Evolutionary conservation across 768 basidiomycete genomes (phyloP).

Genomic region (Trametes maxima): DNA sequence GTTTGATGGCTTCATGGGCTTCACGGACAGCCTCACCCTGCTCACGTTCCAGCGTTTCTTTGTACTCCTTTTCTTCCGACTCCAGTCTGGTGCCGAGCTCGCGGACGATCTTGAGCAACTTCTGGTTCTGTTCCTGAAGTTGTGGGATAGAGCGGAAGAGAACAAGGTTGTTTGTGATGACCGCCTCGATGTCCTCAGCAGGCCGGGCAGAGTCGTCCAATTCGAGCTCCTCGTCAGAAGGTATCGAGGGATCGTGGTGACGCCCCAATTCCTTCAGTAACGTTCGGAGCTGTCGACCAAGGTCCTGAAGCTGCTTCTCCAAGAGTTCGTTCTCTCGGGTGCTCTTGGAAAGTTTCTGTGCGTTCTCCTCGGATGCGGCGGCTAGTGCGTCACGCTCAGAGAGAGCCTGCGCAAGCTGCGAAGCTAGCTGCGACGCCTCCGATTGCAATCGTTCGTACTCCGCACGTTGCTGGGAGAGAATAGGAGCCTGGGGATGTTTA

Average conservation of each 20-base stretch:
- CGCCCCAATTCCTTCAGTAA: constrained; percentile 80
- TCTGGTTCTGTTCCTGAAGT: constrained; percentile 92
- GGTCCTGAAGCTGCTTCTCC: constrained; percentile 76
- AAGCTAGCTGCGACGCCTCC: constrained; percentile 79
- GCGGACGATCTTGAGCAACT: constrained; percentile 79
- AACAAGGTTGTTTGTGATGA: constrained; percentile 89
- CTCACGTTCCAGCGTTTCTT: constrained; percentile 67
- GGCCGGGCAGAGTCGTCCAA: constrained; percentile 46
- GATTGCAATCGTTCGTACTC: constrained; percentile 86
- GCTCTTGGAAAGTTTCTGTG: constrained; percentile 62
- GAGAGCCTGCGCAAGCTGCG: constrained; percentile 76
- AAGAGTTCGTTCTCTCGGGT: constrained; percentile 67
- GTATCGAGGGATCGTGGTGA: constrained; percentile 82
- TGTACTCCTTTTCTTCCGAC: constrained; percentile 76
- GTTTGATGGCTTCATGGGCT: constrained; percentile 85
- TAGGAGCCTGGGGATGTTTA: constrained; percentile 69
- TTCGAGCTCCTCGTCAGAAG: constrained; percentile 63
- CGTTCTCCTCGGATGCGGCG: constrained; percentile 54
- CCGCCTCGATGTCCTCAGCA: constrained; percentile 64
- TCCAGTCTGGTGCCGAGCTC: constrained; percentile 87
- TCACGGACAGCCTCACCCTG: constrained; percentile 82
- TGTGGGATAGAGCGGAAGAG: constrained; percentile 78
- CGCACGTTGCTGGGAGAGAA: constrained; percentile 84
- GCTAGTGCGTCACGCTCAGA: constrained; percentile 72
- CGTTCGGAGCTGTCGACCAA: constrained; percentile 81